These are phyloP conservation scores for Rheum nobile DNA, from an alignment of 148 eudicot species.

Conservation along the genomic window DNA sequence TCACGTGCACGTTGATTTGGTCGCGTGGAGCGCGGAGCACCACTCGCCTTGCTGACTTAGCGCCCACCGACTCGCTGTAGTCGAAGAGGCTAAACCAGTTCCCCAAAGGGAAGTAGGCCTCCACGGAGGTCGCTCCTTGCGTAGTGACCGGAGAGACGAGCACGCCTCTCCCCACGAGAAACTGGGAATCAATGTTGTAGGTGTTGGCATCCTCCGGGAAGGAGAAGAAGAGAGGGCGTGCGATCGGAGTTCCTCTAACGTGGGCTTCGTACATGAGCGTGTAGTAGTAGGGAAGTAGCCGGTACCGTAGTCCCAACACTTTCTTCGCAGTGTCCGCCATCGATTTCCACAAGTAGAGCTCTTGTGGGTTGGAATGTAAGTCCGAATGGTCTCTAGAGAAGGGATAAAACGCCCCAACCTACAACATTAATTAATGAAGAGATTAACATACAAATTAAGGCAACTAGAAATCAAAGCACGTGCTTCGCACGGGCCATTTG, in stretches of 20 bases:
- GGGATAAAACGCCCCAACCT: conserved; percentile 55
- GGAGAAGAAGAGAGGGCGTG: conserved; percentile 46
- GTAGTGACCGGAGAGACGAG: conserved; percentile 42
- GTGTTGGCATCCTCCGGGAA: conserved; percentile 29
- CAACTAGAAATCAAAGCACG: too few relatives aligned
- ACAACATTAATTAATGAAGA: too few relatives aligned
- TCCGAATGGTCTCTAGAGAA: conserved; percentile 44
- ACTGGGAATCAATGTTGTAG: conserved; percentile 31
- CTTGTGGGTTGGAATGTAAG: conserved; percentile 19
- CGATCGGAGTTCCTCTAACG: conserved; percentile 32
- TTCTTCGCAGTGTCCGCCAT: conserved; percentile 35
- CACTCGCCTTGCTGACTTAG: conserved; percentile 14
- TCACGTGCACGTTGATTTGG: conserved; percentile 39
- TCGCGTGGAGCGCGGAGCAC: conserved; percentile 28
- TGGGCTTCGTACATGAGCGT: conserved; percentile 46
- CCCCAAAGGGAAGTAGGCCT: conserved; percentile 36
- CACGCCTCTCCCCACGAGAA: conserved; percentile 43
- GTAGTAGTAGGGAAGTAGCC: conserved; percentile 45
- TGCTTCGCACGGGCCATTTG: too few relatives aligned
- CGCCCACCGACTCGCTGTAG: conserved; percentile 24
- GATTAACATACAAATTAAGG: too few relatives aligned
- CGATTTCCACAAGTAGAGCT: conserved; percentile 46
- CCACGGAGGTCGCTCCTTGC: conserved; percentile 19
- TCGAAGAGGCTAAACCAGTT: conserved; percentile 45
- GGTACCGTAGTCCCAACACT: conserved; percentile 41